Evolutionary conservation across 805 yeast genomes (phyloP), one percentile per base, ranked within the genome.

Genomic region (Starmera quercuum): DNA sequence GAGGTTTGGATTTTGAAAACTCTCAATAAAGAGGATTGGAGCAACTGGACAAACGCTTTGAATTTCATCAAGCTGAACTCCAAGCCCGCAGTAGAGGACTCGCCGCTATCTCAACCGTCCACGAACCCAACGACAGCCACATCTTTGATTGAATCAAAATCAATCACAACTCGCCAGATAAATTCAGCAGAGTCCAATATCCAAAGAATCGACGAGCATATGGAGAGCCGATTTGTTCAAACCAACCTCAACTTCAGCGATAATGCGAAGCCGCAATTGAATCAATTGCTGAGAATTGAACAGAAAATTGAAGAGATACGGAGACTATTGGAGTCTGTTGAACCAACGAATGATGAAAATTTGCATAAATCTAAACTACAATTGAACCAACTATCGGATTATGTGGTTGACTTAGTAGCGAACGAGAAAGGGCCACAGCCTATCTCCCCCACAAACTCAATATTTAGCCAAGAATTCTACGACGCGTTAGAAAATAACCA

Each of bases 1-100:
- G 97, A 90, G 54, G 78, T 83, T 8, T 90, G 97, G 97, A 77
- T 75, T 25, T 64, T 90, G 39, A 84, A 83, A 47, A 83, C 97
- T 0, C 60, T 66, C 30, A 75, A 67, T 36, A 57, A 59, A 9
- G 64, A 68, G 6, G 88, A 83, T 42, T 92, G 86, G 70, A 71
- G 75, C 23, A 66, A 73, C 6, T 92, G 98, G 98, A 73, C 82
- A 11, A 69, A 76, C 33, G 95, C 95, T 2, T 71, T 88, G 42
- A 80, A 85, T 30, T 49, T 48, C 27, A 49, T 51, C 24, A 51
- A 52, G 33, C 32, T 42, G 15, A 37, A 36, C 22, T 17, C 31
- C n/a, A 29, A 28, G 21, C 10, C 8, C 16, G 18, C 18, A 10
- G n/a, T 7, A 12, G 13, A 15, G 25, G 18, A 8, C 20, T 8